Evolutionary conservation across 2,329 filamentous ascomycete genomes (phyloP).

Genomic region (Emericellopsis cladophorae): DNA sequence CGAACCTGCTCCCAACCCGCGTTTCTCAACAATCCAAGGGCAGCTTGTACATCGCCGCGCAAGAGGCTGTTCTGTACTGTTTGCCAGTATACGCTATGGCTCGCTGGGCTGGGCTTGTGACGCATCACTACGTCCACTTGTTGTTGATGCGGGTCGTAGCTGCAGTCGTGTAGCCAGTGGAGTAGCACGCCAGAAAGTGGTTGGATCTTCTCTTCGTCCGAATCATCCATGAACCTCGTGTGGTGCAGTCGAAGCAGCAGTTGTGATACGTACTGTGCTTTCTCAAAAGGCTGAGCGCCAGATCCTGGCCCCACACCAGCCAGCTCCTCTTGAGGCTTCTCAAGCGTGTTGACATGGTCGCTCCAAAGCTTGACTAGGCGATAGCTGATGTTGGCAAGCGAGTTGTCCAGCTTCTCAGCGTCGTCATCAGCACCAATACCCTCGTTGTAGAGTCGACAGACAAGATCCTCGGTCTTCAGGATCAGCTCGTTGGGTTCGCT

Average conservation of each 20-base stretch:
- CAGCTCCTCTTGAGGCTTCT: constrained; percentile 30
- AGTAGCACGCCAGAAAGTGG: constrained; percentile 69
- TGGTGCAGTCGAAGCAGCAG: constrained; percentile 73
- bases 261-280: constrained; percentile 67
- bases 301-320: constrained; percentile 54
- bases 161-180: constrained; percentile 59
- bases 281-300: constrained; percentile 50
- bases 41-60: constrained; percentile 59
- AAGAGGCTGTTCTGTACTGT: constrained; percentile 62
- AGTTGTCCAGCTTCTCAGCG: constrained; percentile 40
- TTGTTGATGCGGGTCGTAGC: constrained; percentile 60
- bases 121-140: constrained; percentile 54
- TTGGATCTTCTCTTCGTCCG: constrained; percentile 25
- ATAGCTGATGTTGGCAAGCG: constrained; percentile 38
- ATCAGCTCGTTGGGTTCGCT: constrained; percentile 62
- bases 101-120: constrained; percentile 59
- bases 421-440: constrained; percentile 44
- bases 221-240: constrained; percentile 29
- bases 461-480: constrained; percentile 59
- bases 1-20: constrained; percentile 71
- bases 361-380: constrained; percentile 44
- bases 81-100: constrained; percentile 75
- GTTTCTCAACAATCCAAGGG: constrained; percentile 54
- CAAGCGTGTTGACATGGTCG: constrained; percentile 21
- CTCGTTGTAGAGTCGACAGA: constrained; percentile 52